Percentiles rank a stretch among this genome's conserved stretches.
These are phyloP conservation scores for Picocystis sp. DNA, from an alignment of 163 green algal species.

Conservation along the genomic window DNA sequence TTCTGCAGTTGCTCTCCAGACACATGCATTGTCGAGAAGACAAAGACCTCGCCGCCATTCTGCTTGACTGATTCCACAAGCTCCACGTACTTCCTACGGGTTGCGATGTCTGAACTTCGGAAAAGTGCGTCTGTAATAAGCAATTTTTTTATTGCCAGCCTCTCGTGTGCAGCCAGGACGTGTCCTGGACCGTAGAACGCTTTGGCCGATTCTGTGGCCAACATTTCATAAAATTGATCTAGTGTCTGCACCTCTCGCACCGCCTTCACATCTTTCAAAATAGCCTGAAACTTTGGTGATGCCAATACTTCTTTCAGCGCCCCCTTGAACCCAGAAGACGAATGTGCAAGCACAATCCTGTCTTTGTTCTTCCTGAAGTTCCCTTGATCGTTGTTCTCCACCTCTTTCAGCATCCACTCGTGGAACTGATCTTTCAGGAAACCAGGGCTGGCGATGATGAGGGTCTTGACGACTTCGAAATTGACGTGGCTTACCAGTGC, in stretches of 20 bases:
- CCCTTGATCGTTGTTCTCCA: constrained; percentile 14
- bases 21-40: constrained; percentile 69
- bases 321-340: constrained; percentile 77
- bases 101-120: constrained; percentile 3
- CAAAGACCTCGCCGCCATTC: constrained; percentile 54
- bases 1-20: constrained; percentile 78
- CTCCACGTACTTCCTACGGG: constrained; percentile 40
- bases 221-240: constrained; percentile 74
- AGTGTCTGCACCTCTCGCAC: constrained; percentile 34
- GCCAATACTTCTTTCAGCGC: constrained; percentile 70
- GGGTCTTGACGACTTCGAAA: constrained; percentile 68
- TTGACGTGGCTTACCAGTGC: constrained; percentile 62
- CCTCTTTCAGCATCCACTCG: constrained; percentile 19
- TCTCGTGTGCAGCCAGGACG: constrained; percentile 37
- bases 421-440: constrained; percentile 89
- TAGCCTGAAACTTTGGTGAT: constrained; percentile 28
- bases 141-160: constrained; percentile 78
- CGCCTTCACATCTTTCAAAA: constrained; percentile 67
- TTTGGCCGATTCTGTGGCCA: constrained; percentile 44
- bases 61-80: constrained; percentile 68
- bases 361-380: constrained; percentile 54
- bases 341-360: constrained; percentile 53
- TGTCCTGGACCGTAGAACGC: constrained; percentile 83
- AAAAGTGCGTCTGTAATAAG: constrained; percentile 59
- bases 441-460: constrained; percentile 80